Percentiles rank a stretch among this genome's conserved stretches.
phyloP scores from a whole-genome alignment of 2,329 filamentous ascomycete genomes.

The Colletotrichum zoysiae region DNA sequence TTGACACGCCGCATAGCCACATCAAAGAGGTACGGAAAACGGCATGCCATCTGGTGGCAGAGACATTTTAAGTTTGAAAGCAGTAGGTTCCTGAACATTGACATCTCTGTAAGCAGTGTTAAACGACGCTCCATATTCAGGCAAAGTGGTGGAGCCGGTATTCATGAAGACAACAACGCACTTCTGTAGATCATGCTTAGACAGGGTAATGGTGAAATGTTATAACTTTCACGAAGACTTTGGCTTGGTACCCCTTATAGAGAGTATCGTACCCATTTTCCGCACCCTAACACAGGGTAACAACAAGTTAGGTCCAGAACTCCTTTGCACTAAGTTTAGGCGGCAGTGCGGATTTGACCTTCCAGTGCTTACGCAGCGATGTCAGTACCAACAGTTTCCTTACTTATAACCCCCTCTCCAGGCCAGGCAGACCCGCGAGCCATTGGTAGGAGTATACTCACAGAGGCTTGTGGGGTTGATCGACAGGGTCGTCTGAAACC shows the following conservation, averaged over 20 bases:
- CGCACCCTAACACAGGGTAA: background rate
- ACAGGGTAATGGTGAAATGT: background rate
- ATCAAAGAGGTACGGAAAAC: background rate
- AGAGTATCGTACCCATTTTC: background rate
- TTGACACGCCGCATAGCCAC: background rate
- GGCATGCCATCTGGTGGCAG: background rate
- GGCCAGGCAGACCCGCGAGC: no score
- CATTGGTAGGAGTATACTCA: no score
- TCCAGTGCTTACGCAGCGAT: constrained; percentile 4
- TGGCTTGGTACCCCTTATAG: background rate
- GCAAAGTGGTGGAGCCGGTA: no score
- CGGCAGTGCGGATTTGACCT: background rate
- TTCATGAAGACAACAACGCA: background rate
- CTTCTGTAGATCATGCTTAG: background rate
- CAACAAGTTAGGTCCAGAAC: no score
- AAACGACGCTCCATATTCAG: background rate
- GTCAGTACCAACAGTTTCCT: no score
- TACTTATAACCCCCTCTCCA: no score
- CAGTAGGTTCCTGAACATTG: background rate
- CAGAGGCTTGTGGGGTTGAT: no score
- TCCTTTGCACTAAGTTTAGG: no score
- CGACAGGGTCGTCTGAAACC: no score
- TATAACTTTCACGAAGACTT: background rate
- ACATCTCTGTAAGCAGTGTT: background rate
- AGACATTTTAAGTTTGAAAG: background rate